These are phyloP conservation scores for Medicago arabica DNA, from an alignment of 306 rosid genomes.

Conservation along the genomic window DNA sequence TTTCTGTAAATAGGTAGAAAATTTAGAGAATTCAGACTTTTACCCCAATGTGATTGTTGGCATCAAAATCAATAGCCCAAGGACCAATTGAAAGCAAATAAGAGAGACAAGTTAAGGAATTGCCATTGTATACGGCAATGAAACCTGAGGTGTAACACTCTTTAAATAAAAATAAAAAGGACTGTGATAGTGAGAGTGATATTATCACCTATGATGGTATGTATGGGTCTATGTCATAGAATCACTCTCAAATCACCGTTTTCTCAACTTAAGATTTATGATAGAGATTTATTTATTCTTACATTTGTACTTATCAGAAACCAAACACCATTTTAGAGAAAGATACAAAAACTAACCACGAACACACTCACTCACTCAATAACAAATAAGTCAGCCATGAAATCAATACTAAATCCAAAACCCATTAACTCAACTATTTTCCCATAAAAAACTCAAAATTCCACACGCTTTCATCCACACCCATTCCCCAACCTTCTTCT, in stretches of 20 bases:
- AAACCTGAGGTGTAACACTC: neutral
- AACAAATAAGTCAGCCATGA: conserved; percentile 58
- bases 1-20: neutral
- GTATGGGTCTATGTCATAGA: too few relatives aligned
- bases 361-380: neutral
- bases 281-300: neutral
- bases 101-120: neutral
- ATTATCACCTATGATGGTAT: too few relatives aligned
- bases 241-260: too few relatives aligned
- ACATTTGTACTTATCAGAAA: neutral
- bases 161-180: neutral
- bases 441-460: conserved; percentile 37
- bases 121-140: neutral
- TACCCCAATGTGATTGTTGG: neutral
- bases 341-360: neutral
- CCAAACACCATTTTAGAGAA: neutral
- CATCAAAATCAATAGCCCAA: neutral
- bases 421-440: conserved; percentile 45
- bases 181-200: neutral
- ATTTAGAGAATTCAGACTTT: conserved; percentile 2
- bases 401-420: conserved; percentile 55
- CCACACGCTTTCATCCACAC: conserved; percentile 32
- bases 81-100: neutral
- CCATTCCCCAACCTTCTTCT: conserved; percentile 42
- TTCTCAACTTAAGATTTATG: too few relatives aligned